Evolutionary conservation across 345 rosid species (phyloP), one percentile per base, ranked within the genome.

Genomic region (Eucalyptus camaldulensis): DNA sequence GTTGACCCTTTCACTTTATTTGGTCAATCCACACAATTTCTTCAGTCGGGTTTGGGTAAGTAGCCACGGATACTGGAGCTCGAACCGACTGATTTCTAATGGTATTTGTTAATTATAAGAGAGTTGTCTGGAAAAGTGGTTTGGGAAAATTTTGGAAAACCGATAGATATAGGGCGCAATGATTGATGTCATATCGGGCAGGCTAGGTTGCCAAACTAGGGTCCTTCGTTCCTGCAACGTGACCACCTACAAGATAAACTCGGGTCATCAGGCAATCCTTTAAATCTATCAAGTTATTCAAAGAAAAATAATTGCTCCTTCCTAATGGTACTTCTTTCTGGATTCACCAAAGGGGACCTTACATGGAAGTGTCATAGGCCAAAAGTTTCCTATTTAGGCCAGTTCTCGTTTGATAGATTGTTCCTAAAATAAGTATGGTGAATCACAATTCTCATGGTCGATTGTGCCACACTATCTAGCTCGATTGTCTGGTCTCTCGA

Each of bases 401-500:
- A 15, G 11, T 21, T 3, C 37, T 69, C 7, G 13, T 22, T 72
- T 12, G 13, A 67, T 31, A 33, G 81, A 72, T 19, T 22, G 24
- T 0, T 72, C 24, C 81, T 3, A 72, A 33, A 21, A 40, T 17
- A 10, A 9, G 13, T 33, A 33, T 7, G 11, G 12, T 2, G 22
- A 33, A 72, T 33, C 2, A 2, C 25, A 72, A 72, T 8, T 12
- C 13, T 33, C 25, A 33, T 33, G 40, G 21, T 72, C 0, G 3
- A 72, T 6, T 9, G 7, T 69, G 2, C 13, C 24, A 3, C 5
- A 5, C 40, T 5, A 72, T 72, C 21, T 31, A 72, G 6, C 13
- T 37, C 0, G 7, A 4, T 33, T 21, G 6, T 72, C 11, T 7
- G 0, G 13, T 72, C 25, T 24, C 25, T 72, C 2, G 3, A 72